Conservation (phyloP, 2,329 filamentous ascomycete species). For the Dothideomycetes sp. region DNA sequence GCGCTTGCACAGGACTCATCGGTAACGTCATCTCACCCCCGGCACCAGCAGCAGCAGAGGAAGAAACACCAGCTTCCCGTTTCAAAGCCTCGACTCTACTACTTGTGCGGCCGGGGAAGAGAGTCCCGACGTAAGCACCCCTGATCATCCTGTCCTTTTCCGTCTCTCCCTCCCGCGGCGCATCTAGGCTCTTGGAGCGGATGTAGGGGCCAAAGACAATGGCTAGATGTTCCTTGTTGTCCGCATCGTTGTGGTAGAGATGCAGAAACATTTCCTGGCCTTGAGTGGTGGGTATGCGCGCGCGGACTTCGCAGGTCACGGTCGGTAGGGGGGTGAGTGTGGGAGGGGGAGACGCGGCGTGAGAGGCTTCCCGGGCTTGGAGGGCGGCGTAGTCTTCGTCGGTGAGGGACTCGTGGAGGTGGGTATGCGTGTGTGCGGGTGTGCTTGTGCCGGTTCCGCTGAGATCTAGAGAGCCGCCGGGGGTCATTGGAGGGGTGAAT, state of each 20-base stretch:
- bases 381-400: conserved; percentile 17
- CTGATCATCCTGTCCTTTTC: conserved; percentile 88
- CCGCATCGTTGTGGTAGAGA: conserved; percentile 82
- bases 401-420: conserved; percentile 5
- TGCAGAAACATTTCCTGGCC: conserved; percentile 97
- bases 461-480: conserved; percentile 17
- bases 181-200: conserved; percentile 59
- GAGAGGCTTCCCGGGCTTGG: neutral
- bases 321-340: conserved; percentile 66
- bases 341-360: conserved; percentile 45
- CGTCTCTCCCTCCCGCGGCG: conserved; percentile 62
- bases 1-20: conserved; percentile 4
- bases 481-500: conserved; percentile 28
- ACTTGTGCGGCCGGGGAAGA: conserved; percentile 74
- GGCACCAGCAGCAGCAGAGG: neutral
- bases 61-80: conserved; percentile 24
- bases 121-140: conserved; percentile 78
- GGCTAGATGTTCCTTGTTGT: conserved; percentile 91
- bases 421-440: conserved; percentile 25
- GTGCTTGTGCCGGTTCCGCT: conserved; percentile 15
- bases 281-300: conserved; percentile 82
- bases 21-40: neutral
- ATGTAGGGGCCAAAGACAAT: conserved; percentile 92
- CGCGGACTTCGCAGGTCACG: conserved; percentile 89
- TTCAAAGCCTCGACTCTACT: conserved; percentile 51